These are phyloP conservation scores for Nicotiana tomentosiformis DNA, from an alignment of 257 asterid species.

Conservation along the genomic window DNA sequence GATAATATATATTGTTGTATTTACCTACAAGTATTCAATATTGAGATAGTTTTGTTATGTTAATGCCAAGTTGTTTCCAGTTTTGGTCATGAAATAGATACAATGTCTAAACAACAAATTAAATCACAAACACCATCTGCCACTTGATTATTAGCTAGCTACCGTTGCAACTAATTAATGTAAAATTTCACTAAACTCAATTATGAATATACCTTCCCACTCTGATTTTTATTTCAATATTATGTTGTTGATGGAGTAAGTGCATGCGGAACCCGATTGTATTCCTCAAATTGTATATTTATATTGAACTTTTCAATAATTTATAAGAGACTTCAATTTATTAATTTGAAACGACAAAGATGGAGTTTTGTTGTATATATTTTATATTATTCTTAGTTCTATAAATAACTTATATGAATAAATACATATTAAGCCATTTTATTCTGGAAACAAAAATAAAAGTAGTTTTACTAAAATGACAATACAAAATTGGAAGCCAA, in stretches of 20 bases:
- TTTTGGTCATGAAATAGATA: neutral
- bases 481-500: neutral
- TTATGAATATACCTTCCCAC: neutral
- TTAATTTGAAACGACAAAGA: neutral
- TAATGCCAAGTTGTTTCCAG: neutral
- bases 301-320: neutral
- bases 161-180: neutral
- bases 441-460: neutral
- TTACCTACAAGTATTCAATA: neutral
- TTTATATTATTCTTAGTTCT: too few relatives aligned
- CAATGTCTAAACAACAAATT: neutral
- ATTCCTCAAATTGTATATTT: neutral
- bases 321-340: neutral
- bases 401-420: neutral
- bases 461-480: neutral
- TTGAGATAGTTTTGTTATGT: neutral
- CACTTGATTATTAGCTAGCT: neutral
- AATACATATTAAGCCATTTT: neutral
- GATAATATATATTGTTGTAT: neutral
- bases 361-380: neutral
- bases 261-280: neutral
- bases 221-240: neutral
- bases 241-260: neutral
- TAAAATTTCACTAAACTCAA: neutral
- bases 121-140: neutral